Base-by-base conservation (phyloP, 2,329 filamentous ascomycete species). In the Diplodia sapinea region DNA sequence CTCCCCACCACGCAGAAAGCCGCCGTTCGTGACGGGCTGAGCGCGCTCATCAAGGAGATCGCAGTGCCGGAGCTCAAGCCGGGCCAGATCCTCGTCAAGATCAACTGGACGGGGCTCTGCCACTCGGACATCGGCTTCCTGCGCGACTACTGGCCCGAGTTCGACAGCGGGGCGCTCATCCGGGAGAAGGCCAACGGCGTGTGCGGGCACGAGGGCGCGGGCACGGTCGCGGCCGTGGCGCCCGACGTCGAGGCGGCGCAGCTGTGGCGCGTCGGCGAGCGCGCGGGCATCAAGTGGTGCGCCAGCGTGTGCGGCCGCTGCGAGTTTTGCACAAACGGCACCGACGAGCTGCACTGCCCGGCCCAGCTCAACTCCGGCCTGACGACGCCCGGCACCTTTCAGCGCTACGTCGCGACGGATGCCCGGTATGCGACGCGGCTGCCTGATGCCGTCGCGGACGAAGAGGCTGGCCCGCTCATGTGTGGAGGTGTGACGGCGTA, bases 71-170 rank as follows among this genome's bases (percentile, higher is more conserved):
- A 62, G 40, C 40, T 62, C 26, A 49, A 62, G 40, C 82, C 83
- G 11, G 80, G 86, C 57, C 85, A 88, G 68, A 77, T 88, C 29
- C 79, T 88, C 11, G 79, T 88, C 72, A 83, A 82, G 65, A 79
- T 88, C 64, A 88, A 87, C 68, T 81, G 81, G 40, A 88, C 86
- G 1, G 86, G 86, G 0, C 79, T 88, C 61, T 88, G 86, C 76
- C 82, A 84, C 68, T 83, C 81, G 33, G 86, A 88, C 71, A 75
- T 88, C 20, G 85, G 88, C 72, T 84, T 84, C 75, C 86, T 87
- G 84, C 70, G 84, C 65, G 82, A 82, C 66, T 86, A 88, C 72
- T 82, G 84, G 76, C 75, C 76, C 40, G 79, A 78, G 76, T 76
- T 74, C 11, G 70, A 71, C 0, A 77, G 83, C 40, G 79, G 83